Conservation (phyloP, 768 basidiomycete species). For the Filobasidium wieringae region DNA sequence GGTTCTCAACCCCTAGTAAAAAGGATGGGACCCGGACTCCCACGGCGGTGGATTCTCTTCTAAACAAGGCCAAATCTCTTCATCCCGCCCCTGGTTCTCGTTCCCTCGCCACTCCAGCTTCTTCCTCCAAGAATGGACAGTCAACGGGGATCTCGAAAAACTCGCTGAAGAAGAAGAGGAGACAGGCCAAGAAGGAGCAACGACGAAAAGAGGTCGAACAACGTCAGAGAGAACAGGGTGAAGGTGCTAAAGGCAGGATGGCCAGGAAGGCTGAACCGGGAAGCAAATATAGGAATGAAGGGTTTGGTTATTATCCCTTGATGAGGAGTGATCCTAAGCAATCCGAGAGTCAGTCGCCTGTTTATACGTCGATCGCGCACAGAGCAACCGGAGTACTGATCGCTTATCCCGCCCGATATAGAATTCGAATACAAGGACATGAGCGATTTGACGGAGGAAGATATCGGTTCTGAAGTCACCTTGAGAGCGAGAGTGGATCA, state of each 20-base stretch:
- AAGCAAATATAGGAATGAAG: constrained; percentile 29
- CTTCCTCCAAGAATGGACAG: neutral
- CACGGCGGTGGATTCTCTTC: neutral
- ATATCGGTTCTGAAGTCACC: constrained; percentile 57
- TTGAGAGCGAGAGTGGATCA: constrained; percentile 81
- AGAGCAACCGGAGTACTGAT: constrained; percentile 40
- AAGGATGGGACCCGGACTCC: neutral
- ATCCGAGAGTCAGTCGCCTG: neutral
- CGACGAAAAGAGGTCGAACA: constrained; percentile 56
- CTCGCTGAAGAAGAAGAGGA: neutral
- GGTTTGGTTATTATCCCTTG: constrained; percentile 36
- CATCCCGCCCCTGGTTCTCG: neutral
- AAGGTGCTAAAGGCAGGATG: constrained; percentile 18
- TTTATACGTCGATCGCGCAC: constrained; percentile 10
- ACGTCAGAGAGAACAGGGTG: constrained; percentile 51
- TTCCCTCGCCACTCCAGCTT: neutral
- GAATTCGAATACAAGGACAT: constrained; percentile 35
- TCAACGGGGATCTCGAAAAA: neutral
- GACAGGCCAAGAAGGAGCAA: constrained; percentile 62
- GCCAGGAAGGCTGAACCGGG: constrained; percentile 2
- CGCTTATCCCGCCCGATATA: constrained; percentile 53
- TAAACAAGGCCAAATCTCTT: neutral
- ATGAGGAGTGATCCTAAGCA: constrained; percentile 7
- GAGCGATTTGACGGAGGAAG: constrained; percentile 34
- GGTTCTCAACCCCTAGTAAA: neutral